These are phyloP conservation scores for Amesomyces nigricolor DNA, from an alignment of 2,329 filamentous ascomycete genomes.

Conservation along the genomic window DNA sequence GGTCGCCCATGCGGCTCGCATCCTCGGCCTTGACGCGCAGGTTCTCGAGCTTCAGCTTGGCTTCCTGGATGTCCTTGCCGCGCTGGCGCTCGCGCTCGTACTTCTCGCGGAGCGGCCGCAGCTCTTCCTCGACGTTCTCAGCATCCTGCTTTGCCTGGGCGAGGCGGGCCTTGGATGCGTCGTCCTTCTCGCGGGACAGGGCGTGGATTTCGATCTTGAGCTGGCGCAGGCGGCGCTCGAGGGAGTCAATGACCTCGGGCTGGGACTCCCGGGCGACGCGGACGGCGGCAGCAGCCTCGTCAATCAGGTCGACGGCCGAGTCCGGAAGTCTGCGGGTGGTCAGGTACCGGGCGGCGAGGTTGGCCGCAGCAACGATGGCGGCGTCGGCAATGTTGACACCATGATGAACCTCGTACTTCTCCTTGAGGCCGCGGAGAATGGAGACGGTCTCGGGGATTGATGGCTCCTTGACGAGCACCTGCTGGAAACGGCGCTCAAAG, in stretches of 20 bases:
- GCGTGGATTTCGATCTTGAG: slow-evolving; percentile 97
- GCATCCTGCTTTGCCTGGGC: slow-evolving; percentile 81
- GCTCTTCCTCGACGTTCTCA: slow-evolving; percentile 88
- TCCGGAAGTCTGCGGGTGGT: slow-evolving; percentile 87
- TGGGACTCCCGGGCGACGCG: slow-evolving; percentile 93
- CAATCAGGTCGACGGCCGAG: slow-evolving; percentile 92
- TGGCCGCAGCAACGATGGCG: slow-evolving; percentile 87
- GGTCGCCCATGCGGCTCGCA: slow-evolving; percentile 80
- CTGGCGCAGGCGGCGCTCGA: slow-evolving; percentile 85
- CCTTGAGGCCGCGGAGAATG: slow-evolving; percentile 96
- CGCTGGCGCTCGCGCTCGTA: slow-evolving; percentile 91
- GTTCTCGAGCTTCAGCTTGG: slow-evolving; percentile 89
- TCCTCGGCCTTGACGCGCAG: slow-evolving; percentile 90
- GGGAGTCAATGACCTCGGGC: slow-evolving; percentile 88
- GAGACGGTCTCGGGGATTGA: slow-evolving; percentile 85
- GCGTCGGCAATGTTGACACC: slow-evolving; percentile 94
- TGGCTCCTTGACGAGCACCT: slow-evolving; percentile 95
- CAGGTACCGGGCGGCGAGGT: slow-evolving; percentile 85
- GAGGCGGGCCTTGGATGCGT: slow-evolving; percentile 80
- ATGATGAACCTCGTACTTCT: slow-evolving; percentile 97
- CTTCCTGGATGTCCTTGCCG: slow-evolving; percentile 86
- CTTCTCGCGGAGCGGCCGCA: slow-evolving; percentile 86
- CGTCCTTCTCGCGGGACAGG: slow-evolving; percentile 87
- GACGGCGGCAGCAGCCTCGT: slow-evolving; percentile 95
- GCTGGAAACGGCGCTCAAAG: slow-evolving; percentile 97